These are phyloP conservation scores for Lactarius hatsudake DNA, from an alignment of 768 basidiomycete genomes.

Conservation along the genomic window DNA sequence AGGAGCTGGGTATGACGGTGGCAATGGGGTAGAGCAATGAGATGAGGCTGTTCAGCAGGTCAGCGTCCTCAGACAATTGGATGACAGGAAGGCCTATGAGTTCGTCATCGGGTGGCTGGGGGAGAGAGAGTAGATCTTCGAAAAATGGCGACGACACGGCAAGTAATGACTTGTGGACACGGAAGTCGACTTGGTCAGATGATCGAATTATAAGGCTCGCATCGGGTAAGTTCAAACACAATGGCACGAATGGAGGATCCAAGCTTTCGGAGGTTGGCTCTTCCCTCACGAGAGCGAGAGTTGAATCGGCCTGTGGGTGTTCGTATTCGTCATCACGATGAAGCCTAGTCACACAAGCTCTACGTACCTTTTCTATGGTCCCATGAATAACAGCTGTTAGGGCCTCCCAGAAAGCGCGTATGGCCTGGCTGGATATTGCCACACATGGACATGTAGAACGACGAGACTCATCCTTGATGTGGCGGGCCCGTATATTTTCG, in stretches of 20 bases:
- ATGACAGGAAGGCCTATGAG: slow-evolving; percentile 10
- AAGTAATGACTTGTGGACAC: slow-evolving; percentile 33
- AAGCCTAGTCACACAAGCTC: too few species aligned
- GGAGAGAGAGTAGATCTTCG: slow-evolving; percentile 32
- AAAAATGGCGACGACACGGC: slow-evolving; percentile 34
- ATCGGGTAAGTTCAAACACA: not conserved
- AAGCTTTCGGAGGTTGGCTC: not conserved
- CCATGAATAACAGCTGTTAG: not conserved
- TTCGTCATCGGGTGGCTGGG: slow-evolving; percentile 18
- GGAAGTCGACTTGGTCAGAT: slow-evolving; percentile 32
- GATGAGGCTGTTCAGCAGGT: slow-evolving; percentile 8
- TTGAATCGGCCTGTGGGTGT: not conserved
- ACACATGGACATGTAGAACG: not conserved
- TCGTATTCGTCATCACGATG: too few species aligned
- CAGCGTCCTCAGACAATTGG: slow-evolving; percentile 8
- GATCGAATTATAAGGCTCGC: slow-evolving; percentile 31
- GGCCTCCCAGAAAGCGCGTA: not conserved
- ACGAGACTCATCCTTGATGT: not conserved
- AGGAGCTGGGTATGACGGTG: not conserved
- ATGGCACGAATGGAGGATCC: not conserved
- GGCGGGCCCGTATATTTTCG: not conserved
- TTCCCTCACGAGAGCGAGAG: not conserved
- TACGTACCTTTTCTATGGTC: not conserved
- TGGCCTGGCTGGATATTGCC: not conserved
- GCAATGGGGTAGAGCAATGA: slow-evolving; percentile 1